A percentile compares a stretch with the other conserved stretches of the same genome.
Evolutionary conservation across 2,329 filamentous ascomycete genomes (phyloP).

Genomic region (Ascosphaera acerosa): DNA sequence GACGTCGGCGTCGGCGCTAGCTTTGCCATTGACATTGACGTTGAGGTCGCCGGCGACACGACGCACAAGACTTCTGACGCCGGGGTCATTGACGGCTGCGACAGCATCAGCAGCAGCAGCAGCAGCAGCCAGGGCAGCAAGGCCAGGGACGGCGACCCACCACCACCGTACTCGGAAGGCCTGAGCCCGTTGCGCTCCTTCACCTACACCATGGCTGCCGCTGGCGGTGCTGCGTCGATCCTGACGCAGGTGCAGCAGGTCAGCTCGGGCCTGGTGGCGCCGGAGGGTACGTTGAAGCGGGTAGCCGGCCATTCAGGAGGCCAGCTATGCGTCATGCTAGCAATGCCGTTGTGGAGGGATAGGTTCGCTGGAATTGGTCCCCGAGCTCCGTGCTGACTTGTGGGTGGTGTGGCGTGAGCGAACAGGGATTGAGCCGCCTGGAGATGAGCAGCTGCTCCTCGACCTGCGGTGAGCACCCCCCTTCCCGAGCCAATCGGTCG

Average conservation of each 20-base stretch:
- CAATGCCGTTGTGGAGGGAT: no score
- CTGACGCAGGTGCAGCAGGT: constrained; percentile 92
- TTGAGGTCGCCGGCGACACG: no score
- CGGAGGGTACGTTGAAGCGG: neutral
- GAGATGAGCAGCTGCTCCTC: constrained; percentile 84
- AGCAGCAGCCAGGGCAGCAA: constrained; percentile 26
- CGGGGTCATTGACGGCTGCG: no score
- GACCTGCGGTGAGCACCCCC: constrained; percentile 59
- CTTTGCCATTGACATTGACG: no score
- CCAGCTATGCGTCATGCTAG: no score
- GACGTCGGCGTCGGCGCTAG: no score
- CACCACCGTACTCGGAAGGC: constrained; percentile 72
- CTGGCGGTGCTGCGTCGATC: constrained; percentile 90
- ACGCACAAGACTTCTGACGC: no score
- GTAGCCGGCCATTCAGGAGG: no score
- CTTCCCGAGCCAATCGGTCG: no score
- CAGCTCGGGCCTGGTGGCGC: neutral
- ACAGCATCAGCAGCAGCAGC: constrained; percentile 23
- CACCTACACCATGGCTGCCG: constrained; percentile 91
- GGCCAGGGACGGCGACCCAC: constrained; percentile 61
- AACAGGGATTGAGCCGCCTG: constrained; percentile 9
- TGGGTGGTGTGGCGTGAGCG: no score
- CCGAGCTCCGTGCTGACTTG: no score
- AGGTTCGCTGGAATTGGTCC: no score
- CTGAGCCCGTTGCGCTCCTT: constrained; percentile 80